These are phyloP conservation scores for Yamadazyma paraphyllophila DNA, from an alignment of 805 yeast species.

Conservation along the genomic window DNA sequence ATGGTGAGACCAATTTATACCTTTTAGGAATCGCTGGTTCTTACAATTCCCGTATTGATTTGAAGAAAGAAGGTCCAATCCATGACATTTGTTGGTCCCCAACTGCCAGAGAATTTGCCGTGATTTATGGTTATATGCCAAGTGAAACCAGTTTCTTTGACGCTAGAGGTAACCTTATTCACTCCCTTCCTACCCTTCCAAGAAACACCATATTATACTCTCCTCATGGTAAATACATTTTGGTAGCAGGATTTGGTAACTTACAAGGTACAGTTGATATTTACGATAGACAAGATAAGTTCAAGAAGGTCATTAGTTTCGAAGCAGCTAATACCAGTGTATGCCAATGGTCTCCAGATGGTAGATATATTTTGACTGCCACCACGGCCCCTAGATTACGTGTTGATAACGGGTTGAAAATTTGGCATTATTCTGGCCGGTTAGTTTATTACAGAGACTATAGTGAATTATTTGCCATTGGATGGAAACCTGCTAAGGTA, in stretches of 20 bases:
- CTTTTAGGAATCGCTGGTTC: constrained; percentile 89
- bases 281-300: constrained; percentile 86
- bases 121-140: constrained; percentile 97
- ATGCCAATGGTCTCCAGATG: constrained; percentile 98
- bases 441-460: constrained; percentile 76
- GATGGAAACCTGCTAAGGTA: constrained; percentile 75
- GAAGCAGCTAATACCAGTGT: constrained; percentile 95
- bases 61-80: constrained; percentile 93
- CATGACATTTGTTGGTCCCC: constrained; percentile 99
- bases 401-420: constrained; percentile 91
- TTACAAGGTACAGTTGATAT: constrained; percentile 95
- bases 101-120: constrained; percentile 93
- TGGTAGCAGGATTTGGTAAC: constrained; percentile 97
- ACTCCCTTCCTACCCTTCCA: constrained; percentile 80
- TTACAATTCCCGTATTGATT: constrained; percentile 81
- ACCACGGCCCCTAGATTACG: constrained; percentile 96
- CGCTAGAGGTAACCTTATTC: constrained; percentile 84
- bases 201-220: constrained; percentile 89
- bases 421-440: constrained; percentile 90
- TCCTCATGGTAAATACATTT: constrained; percentile 87
- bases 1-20: constrained; percentile 93
- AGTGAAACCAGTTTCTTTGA: constrained; percentile 93
- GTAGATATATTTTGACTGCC: constrained; percentile 88
- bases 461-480: constrained; percentile 73
- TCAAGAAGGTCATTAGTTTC: constrained; percentile 72